phyloP scores from a whole-genome alignment of 75 land plant genomes.

The Chamaecyparis obtusa region DNA sequence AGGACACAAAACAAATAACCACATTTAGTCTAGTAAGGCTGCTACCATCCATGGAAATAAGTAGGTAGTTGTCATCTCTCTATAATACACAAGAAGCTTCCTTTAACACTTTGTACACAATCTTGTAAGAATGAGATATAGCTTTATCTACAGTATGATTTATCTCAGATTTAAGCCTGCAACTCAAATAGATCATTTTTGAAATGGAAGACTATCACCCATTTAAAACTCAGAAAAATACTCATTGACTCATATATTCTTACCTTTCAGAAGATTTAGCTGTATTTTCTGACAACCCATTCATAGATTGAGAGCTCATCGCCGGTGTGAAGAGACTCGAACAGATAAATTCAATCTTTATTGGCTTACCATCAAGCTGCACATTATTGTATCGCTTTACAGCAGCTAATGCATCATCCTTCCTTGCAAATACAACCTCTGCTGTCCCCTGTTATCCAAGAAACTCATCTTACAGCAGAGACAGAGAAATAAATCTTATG shows the following conservation, averaged over 20 bases:
- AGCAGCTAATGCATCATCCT: conserved; percentile 34
- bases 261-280: not conserved
- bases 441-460: conserved; percentile 40
- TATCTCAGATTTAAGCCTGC: not conserved
- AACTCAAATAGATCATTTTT: not conserved
- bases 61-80: not conserved
- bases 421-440: conserved; percentile 41
- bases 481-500: not conserved
- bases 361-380: conserved; percentile 50
- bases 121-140: conserved; percentile 2
- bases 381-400: conserved; percentile 50
- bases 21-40: not conserved
- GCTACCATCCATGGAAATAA: not conserved
- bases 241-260: not conserved
- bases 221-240: not conserved
- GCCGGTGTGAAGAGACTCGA: conserved; percentile 17
- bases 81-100: not conserved
- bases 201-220: not conserved
- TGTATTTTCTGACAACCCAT: not conserved
- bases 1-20: not conserved
- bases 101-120: not conserved
- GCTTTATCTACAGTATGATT: not conserved
- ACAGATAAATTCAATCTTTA: conserved; percentile 41
- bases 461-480: not conserved
- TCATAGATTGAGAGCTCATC: not conserved